phyloP scores from a whole-genome alignment of 768 basidiomycete species.

The Dendrothele bispora region DNA sequence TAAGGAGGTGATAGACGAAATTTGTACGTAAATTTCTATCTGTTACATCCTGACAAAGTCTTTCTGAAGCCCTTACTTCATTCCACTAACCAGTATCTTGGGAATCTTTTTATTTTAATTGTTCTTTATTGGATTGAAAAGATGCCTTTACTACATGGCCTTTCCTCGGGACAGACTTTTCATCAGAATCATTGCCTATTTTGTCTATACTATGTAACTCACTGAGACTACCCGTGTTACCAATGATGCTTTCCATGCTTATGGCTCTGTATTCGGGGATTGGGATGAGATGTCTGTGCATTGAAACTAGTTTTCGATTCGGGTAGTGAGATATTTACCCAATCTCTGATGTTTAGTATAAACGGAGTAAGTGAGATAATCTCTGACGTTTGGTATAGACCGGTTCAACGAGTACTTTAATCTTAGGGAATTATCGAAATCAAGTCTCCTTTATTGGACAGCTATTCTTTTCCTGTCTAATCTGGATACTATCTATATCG shows the following conservation, averaged over 20 bases:
- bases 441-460: neutral
- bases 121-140: too few relatives aligned
- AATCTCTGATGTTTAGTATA: too few relatives aligned
- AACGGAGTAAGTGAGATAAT: too few relatives aligned
- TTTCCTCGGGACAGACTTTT: constrained; percentile 3
- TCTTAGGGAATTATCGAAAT: neutral
- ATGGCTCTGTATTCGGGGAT: neutral
- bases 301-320: neutral
- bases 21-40: neutral
- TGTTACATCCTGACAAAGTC: too few relatives aligned
- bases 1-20: too few relatives aligned
- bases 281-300: neutral
- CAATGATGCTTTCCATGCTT: neutral
- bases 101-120: too few relatives aligned
- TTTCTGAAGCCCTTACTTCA: neutral
- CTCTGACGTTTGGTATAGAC: neutral
- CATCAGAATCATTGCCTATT: constrained; percentile 1
- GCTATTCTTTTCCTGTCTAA: neutral
- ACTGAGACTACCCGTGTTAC: constrained; percentile 1
- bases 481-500: neutral
- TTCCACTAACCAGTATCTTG: neutral
- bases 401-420: neutral
- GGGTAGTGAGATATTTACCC: neutral
- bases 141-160: constrained; percentile 12
- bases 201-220: constrained; percentile 4